Conservation (phyloP, 176 grass and related monocot species). For the Aechmea fasciata region DNA sequence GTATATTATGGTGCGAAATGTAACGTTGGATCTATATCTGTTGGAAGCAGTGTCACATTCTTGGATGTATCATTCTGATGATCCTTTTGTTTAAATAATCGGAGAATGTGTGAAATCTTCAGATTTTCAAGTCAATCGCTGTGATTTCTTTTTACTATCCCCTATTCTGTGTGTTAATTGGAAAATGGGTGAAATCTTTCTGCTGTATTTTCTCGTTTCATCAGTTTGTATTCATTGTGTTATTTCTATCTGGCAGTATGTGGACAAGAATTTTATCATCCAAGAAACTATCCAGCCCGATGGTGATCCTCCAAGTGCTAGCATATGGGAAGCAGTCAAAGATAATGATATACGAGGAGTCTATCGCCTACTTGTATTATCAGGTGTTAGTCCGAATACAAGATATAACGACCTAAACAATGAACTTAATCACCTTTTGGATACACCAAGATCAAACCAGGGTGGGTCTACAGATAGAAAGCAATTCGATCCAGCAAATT, state of each 20-base stretch:
- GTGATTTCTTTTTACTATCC: not conserved
- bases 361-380: constrained; percentile 57
- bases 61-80: no score
- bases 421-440: constrained; percentile 27
- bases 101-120: no score
- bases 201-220: not conserved
- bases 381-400: constrained; percentile 48
- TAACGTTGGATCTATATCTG: no score
- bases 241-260: constrained; percentile 47
- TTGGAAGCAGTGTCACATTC: no score
- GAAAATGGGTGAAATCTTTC: not conserved
- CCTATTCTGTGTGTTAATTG: not conserved
- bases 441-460: constrained; percentile 25
- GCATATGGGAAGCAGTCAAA: constrained; percentile 78
- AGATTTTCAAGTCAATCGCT: no score
- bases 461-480: constrained; percentile 22
- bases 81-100: no score
- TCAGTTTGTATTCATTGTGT: not conserved
- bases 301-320: constrained; percentile 23
- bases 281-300: constrained; percentile 27
- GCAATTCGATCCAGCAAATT: constrained; percentile 61
- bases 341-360: constrained; percentile 49
- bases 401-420: constrained; percentile 51
- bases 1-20: no score
- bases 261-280: constrained; percentile 71